Base-by-base conservation (phyloP, 192 early-diverging fungal genomes). In the Diversispora eburnea region DNA sequence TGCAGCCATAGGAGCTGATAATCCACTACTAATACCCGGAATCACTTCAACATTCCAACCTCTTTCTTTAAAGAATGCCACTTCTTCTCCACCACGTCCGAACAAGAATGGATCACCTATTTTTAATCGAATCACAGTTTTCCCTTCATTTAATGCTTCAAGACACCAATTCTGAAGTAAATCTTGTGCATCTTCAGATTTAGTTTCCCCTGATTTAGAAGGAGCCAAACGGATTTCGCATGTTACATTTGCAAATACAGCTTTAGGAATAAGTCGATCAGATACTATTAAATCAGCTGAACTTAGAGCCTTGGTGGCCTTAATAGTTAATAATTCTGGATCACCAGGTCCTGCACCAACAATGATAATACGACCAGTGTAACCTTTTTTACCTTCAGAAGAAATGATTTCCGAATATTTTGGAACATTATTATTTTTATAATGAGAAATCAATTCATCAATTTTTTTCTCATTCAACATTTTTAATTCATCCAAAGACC, bases 91-190 rank as follows among this genome's bases (percentile, higher is more conserved):
- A 22, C 94, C 95, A 13, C 95, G 90, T 8, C 94, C 95, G 75
- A 94, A 98, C 54, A 98, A 85, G 75, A 95, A 93, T 25, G 93
- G 93, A 69, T 96, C 94, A n/a, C 96, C 96, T 55, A 89, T 88
- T 84, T 98, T 96, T 51, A 98, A 80, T 52, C 96, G 82, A 56
- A 95, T 91, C 4, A 98, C 96, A 3, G 75, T 81, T 74, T 84
- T 78, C 43, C 89, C 90, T 25, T 82, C 79, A 4, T 82, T 72
- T 17, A 95, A 78, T n/a, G 87, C 92, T 46, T 87, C 84, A 17
- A 94, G 80, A 52, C 87, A 90, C 80, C 88, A 87, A n/a, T 81
- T 82, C 76, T 92, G 84, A 54, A 93, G 80, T 54, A 91, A 89
- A 61, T 92, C 85, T 76, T 96, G 94, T 33, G 92, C 88, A 43